These are phyloP conservation scores for Wickerhamomyces strasburgensis DNA, from an alignment of 805 yeast species.

Conservation along the genomic window DNA sequence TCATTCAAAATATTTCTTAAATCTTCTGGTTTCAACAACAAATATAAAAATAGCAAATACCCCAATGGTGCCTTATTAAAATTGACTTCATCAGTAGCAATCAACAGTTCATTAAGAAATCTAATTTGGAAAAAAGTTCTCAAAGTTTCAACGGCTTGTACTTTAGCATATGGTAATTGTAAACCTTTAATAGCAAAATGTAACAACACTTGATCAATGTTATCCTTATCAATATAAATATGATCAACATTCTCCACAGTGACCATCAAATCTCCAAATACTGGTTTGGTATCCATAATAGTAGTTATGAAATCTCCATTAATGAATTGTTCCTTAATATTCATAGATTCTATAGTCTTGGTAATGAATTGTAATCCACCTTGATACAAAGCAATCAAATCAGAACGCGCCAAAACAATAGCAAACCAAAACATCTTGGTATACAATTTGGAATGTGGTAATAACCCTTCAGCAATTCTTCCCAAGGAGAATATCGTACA, in stretches of 20 bases:
- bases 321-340: conserved; percentile 26
- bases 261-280: conserved; percentile 37
- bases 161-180: conserved; percentile 50
- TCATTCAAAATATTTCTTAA: conserved; percentile 28
- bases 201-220: conserved; percentile 48
- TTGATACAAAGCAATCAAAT: conserved; percentile 32
- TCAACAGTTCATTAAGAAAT: conserved; percentile 29
- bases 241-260: conserved; percentile 39
- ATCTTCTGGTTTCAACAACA: conserved; percentile 34
- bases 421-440: conserved; percentile 36
- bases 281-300: conserved; percentile 23
- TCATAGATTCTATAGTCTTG: conserved; percentile 30
- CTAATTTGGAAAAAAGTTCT: conserved; percentile 39
- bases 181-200: conserved; percentile 51
- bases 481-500: conserved; percentile 37
- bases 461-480: conserved; percentile 35
- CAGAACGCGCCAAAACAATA: conserved; percentile 28
- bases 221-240: conserved; percentile 35
- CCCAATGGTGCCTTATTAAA: conserved; percentile 16
- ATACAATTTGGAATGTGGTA: conserved; percentile 27
- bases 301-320: conserved; percentile 24
- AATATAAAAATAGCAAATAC: conserved; percentile 31
- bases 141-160: conserved; percentile 42
- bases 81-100: conserved; percentile 9
- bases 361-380: conserved; percentile 36